Percentiles rank a stretch among this genome's conserved stretches.
Evolutionary conservation across 176 grass and related monocot genomes (phyloP).

Genomic region (Zoysia japonica): DNA sequence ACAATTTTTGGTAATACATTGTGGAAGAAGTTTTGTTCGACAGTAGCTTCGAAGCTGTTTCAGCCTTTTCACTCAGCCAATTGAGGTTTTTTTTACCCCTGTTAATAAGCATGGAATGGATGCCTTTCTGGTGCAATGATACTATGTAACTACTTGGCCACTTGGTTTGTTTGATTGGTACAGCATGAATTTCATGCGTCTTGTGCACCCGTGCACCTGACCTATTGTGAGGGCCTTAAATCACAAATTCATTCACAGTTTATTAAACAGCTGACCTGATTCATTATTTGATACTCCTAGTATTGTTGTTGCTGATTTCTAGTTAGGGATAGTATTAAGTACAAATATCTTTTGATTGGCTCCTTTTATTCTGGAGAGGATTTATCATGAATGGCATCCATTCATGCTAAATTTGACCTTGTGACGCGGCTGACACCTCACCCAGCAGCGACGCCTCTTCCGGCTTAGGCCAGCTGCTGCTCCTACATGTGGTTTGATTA

Average conservation of each 20-base stretch:
- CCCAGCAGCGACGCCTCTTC: too few relatives aligned
- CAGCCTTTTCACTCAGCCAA: background rate
- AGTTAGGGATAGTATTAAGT: background rate
- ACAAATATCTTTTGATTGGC: background rate
- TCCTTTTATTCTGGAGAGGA: background rate
- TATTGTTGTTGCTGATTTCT: background rate
- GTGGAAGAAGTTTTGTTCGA: slow-evolving; percentile 11
- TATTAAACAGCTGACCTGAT: background rate
- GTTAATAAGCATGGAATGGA: slow-evolving; percentile 14
- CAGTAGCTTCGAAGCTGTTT: background rate
- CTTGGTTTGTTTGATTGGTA: background rate
- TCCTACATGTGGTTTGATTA: background rate
- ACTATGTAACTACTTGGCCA: slow-evolving; percentile 4
- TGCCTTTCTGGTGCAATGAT: background rate
- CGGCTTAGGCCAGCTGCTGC: background rate
- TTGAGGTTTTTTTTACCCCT: background rate
- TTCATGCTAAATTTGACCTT: background rate
- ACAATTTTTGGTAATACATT: slow-evolving; percentile 10
- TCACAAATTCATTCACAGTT: background rate
- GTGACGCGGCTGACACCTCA: too few relatives aligned
- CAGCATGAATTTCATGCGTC: background rate
- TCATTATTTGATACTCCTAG: background rate
- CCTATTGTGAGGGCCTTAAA: background rate
- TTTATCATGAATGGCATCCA: background rate
- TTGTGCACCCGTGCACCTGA: background rate